Evolutionary conservation across 169 alveolate species (phyloP).

Genomic region (Plasmodium inui): DNA sequence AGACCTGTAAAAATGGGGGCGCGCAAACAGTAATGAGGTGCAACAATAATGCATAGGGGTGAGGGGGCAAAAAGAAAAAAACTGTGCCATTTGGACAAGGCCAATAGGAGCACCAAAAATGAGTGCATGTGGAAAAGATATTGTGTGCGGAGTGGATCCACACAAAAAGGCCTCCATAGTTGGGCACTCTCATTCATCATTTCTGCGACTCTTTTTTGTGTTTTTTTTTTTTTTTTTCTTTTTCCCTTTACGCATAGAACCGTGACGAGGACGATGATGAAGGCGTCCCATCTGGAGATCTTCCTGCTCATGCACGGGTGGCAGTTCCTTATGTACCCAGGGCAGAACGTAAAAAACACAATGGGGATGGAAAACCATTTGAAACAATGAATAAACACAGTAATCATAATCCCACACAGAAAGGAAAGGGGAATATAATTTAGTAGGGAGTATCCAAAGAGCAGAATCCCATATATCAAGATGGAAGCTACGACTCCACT

Average conservation of each 20-base stretch:
- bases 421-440: conserved; percentile 87
- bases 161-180: neutral
- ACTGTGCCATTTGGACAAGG: neutral
- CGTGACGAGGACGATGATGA: conserved; percentile 86
- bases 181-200: neutral
- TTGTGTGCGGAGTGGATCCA: neutral
- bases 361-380: conserved; percentile 89
- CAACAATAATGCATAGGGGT: neutral
- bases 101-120: neutral
- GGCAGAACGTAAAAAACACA: conserved; percentile 84
- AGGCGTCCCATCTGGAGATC: conserved; percentile 86
- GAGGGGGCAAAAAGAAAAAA: neutral
- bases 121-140: neutral
- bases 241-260: conserved; percentile 76
- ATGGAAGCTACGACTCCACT: conserved; percentile 82
- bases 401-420: conserved; percentile 87
- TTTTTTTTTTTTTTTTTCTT: conserved; percentile 7
- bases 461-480: conserved; percentile 80
- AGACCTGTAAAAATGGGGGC: conserved; percentile 40
- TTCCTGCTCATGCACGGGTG: conserved; percentile 86
- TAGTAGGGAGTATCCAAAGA: conserved; percentile 83
- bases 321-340: conserved; percentile 80
- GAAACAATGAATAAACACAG: conserved; percentile 87
- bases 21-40: neutral
- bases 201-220: neutral